Evolutionary conservation across 2,329 filamentous ascomycete species (phyloP).

Genomic region (Exserohilum rostratum): DNA sequence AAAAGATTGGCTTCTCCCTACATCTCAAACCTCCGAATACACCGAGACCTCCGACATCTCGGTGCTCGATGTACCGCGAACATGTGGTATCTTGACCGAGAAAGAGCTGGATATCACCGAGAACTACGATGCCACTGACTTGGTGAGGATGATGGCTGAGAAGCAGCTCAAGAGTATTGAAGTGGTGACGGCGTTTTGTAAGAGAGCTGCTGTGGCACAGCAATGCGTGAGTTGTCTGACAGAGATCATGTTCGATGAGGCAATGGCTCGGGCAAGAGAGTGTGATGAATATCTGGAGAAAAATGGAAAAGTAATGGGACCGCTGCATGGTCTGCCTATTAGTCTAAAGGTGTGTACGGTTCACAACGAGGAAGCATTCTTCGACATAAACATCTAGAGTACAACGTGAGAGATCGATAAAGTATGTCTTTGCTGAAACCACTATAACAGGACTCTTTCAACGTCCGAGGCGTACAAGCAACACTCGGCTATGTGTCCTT

Average conservation of each 20-base stretch:
- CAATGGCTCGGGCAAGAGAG: slow-evolving; percentile 46
- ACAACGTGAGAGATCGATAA: neutral
- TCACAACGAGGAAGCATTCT: neutral
- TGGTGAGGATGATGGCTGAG: slow-evolving; percentile 35
- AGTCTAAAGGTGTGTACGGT: slow-evolving; percentile 54
- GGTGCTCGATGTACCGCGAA: slow-evolving; percentile 40
- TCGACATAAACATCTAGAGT: no score
- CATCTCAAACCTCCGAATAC: slow-evolving; percentile 24
- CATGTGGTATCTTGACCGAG: slow-evolving; percentile 38
- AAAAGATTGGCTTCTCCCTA: slow-evolving; percentile 38
- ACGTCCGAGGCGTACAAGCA: slow-evolving; percentile 62
- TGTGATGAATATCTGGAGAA: slow-evolving; percentile 47
- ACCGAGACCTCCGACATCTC: slow-evolving; percentile 26
- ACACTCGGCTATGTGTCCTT: slow-evolving; percentile 64
- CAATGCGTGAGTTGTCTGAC: slow-evolving; percentile 60
- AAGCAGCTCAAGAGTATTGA: slow-evolving; percentile 43
- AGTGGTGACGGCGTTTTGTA: slow-evolving; percentile 61
- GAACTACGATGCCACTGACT: slow-evolving; percentile 41
- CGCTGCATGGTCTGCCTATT: slow-evolving; percentile 61
- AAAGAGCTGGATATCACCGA: slow-evolving; percentile 46
- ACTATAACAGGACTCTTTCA: slow-evolving; percentile 61
- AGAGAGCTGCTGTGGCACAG: slow-evolving; percentile 61
- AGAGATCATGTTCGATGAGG: slow-evolving; percentile 53
- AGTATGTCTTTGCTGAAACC: neutral
- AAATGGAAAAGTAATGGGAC: slow-evolving; percentile 54